Evolutionary conservation across 768 basidiomycete genomes (phyloP).

Genomic region (Lentinula lateritia): DNA sequence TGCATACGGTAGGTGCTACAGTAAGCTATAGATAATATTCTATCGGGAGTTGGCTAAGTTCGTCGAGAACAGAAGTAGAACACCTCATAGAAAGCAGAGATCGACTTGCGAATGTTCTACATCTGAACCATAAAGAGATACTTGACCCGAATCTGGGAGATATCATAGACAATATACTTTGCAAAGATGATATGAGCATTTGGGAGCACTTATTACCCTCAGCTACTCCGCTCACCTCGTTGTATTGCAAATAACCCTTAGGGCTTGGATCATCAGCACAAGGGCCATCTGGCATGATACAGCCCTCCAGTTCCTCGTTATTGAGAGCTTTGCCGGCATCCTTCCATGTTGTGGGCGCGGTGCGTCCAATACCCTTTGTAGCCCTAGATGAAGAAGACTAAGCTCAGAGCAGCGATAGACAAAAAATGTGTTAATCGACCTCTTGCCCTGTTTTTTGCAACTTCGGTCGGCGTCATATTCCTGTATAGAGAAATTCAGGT

Average conservation of each 20-base stretch:
- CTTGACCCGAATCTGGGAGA: slow-evolving; percentile 50
- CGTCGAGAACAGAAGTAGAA: too few relatives aligned
- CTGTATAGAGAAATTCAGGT: slow-evolving; percentile 12
- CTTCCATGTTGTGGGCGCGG: slow-evolving; percentile 51
- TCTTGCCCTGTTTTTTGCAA: slow-evolving; percentile 35
- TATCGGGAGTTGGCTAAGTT: too few relatives aligned
- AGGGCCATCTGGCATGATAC: slow-evolving; percentile 55
- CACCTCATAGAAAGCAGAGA: too few relatives aligned
- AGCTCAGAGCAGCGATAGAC: neutral
- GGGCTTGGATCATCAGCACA: slow-evolving; percentile 24
- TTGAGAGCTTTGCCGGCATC: slow-evolving; percentile 48
- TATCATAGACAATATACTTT: slow-evolving; percentile 59
- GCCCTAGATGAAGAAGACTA: slow-evolving; percentile 25
- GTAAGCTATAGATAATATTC: too few relatives aligned
- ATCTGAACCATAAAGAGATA: slow-evolving; percentile 56
- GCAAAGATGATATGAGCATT: neutral
- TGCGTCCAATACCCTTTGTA: slow-evolving; percentile 50
- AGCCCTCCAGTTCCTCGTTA: slow-evolving; percentile 45
- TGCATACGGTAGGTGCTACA: too few relatives aligned
- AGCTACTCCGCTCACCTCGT: slow-evolving; percentile 37
- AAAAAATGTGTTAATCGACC: slow-evolving; percentile 17
- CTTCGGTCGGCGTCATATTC: slow-evolving; percentile 44
- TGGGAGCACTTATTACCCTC: neutral
- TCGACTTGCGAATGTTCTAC: slow-evolving; percentile 11
- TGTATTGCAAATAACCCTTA: slow-evolving; percentile 39